Evolutionary conservation across 345 rosid genomes (phyloP).

Genomic region (Gossypium arboreum): DNA sequence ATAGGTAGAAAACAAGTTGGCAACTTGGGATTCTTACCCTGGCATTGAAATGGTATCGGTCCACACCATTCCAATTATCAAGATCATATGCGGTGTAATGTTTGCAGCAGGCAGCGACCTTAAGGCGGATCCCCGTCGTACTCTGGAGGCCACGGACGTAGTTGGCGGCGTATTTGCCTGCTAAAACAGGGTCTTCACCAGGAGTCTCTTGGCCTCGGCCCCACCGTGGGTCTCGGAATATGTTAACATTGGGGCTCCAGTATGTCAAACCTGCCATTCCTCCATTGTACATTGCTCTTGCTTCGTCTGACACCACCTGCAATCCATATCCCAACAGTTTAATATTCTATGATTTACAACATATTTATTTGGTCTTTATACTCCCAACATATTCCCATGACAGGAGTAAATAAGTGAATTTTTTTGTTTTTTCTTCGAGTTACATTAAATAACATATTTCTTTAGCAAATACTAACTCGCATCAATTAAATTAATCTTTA

Average conservation of each 20-base stretch:
- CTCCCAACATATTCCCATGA: no score
- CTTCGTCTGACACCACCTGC: conserved; percentile 76
- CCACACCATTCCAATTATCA: conserved; percentile 90
- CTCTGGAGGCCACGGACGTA: conserved; percentile 85
- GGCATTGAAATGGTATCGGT: conserved; percentile 86
- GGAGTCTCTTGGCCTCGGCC: conserved; percentile 94
- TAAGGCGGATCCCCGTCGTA: conserved; percentile 44
- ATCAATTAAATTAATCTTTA: no score
- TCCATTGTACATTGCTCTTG: conserved; percentile 76
- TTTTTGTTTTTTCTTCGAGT: no score
- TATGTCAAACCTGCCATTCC: conserved; percentile 65
- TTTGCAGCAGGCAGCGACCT: conserved; percentile 97
- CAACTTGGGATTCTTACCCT: conserved; percentile 38
- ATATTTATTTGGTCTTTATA: no score
- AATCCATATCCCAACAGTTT: neutral
- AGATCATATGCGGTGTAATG: conserved; percentile 96
- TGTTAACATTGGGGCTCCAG: conserved; percentile 84
- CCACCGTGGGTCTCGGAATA: conserved; percentile 86
- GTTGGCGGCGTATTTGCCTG: conserved; percentile 67
- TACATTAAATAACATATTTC: no score
- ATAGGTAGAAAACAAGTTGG: conserved; percentile 2
- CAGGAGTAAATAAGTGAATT: no score
- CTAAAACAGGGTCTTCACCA: conserved; percentile 80
- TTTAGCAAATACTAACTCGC: no score
- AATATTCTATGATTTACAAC: neutral